A percentile compares a stretch with the other conserved stretches of the same genome.
phyloP scores from a whole-genome alignment of 2,329 filamentous ascomycete genomes.

The Helotiales sp. region DNA sequence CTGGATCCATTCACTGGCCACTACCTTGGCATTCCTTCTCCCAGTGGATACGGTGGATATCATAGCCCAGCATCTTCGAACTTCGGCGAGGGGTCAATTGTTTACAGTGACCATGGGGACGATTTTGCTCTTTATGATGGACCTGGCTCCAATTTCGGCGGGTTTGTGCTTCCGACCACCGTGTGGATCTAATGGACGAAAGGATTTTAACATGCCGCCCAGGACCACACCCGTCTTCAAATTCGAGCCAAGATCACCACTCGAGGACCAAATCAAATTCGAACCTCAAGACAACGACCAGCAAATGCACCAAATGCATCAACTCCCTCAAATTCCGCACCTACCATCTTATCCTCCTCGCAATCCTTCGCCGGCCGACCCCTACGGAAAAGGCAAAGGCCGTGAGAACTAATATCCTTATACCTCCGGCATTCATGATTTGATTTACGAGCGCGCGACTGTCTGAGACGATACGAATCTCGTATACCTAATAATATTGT shows the following conservation, averaged over 20 bases:
- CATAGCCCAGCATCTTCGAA: constrained; percentile 63
- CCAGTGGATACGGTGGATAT: constrained; percentile 52
- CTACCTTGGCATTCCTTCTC: constrained; percentile 64
- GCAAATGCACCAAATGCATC: constrained; percentile 21
- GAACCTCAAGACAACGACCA: constrained; percentile 26
- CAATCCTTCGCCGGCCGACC: constrained; percentile 25
- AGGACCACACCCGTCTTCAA: constrained; percentile 33
- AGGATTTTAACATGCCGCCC: constrained; percentile 36
- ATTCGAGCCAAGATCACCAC: constrained; percentile 24
- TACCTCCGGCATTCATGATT: constrained; percentile 19
- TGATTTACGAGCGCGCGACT: constrained; percentile 6
- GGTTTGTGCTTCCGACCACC: constrained; percentile 39
- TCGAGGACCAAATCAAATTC: constrained; percentile 25
- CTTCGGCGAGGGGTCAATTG: constrained; percentile 60
- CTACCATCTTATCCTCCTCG: constrained; percentile 30
- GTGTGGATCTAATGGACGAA: constrained; percentile 38
- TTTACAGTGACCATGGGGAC: constrained; percentile 64
- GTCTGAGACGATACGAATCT: constrained; percentile 23
- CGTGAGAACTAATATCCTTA: constrained; percentile 31
- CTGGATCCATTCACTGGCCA: constrained; percentile 55
- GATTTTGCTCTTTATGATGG: constrained; percentile 38
- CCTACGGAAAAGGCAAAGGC: constrained; percentile 34
- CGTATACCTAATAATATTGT: constrained; percentile 21
- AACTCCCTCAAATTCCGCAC: constrained; percentile 16
- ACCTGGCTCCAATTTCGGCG: constrained; percentile 35